These are phyloP conservation scores for Tetragonia tetragonoides DNA, from an alignment of 148 eudicot species.

Conservation along the genomic window DNA sequence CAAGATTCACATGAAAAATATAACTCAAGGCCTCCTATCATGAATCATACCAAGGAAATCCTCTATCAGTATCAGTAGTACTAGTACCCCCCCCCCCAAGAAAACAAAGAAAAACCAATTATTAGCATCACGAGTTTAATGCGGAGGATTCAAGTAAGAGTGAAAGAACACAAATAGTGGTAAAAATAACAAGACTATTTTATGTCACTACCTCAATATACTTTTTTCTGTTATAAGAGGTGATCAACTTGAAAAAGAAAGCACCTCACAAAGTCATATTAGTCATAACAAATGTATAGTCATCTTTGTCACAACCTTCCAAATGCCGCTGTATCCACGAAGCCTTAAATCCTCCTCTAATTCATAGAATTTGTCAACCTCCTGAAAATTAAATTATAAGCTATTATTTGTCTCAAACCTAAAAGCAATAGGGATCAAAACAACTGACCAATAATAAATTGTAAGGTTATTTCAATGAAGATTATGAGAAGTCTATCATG, in stretches of 20 bases:
- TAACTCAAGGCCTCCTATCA: background rate
- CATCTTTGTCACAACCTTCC: slow-evolving; percentile 65
- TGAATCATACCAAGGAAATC: background rate
- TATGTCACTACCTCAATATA: background rate
- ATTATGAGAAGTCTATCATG: background rate
- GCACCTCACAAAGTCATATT: slow-evolving; percentile 2
- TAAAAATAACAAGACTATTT: background rate
- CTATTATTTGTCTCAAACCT: slow-evolving; percentile 2
- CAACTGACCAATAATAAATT: slow-evolving; percentile 5
- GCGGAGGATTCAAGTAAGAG: background rate
- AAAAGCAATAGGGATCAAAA: background rate
- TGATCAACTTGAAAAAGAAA: slow-evolving; percentile 7
- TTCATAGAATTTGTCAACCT: slow-evolving; percentile 87
- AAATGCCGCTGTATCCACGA: slow-evolving; percentile 80
- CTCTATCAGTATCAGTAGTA: background rate
- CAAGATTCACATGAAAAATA: background rate
- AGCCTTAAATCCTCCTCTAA: slow-evolving; percentile 63
- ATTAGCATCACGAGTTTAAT: background rate
- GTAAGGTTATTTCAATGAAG: slow-evolving; percentile 6
- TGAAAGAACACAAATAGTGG: background rate
- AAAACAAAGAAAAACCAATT: background rate
- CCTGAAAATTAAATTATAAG: slow-evolving; percentile 42
- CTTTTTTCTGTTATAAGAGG: background rate
- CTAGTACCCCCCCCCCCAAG: background rate
- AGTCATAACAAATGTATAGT: slow-evolving; percentile 1